Evolutionary conservation across 2,329 filamentous ascomycete genomes (phyloP).

Genomic region (Aureobasidium lini): DNA sequence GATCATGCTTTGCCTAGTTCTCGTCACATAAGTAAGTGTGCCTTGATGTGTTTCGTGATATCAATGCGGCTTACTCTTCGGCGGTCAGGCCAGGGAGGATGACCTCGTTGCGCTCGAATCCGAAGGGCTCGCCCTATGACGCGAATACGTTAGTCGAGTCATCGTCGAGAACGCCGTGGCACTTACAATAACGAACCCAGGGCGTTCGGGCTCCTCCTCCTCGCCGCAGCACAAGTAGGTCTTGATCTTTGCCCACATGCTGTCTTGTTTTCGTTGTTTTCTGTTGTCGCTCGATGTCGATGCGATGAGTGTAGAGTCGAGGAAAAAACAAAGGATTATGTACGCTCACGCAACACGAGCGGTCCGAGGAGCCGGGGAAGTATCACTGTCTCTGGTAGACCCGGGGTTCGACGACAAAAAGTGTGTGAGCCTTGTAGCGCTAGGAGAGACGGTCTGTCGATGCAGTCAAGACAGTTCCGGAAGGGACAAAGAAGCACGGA

Average conservation of each 20-base stretch:
- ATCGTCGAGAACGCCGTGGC: not conserved
- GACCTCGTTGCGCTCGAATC: not conserved
- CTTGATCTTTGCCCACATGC: not conserved
- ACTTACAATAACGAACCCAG: not conserved
- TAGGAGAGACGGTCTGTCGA: not conserved
- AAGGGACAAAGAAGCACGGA: constrained; percentile 3
- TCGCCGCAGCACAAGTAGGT: not conserved
- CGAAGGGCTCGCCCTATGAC: not conserved
- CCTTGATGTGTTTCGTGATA: too few species aligned
- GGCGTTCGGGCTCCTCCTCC: not conserved
- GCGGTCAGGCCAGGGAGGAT: not conserved
- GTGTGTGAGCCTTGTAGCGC: not conserved
- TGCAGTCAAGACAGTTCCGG: not conserved
- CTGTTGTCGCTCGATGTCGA: not conserved
- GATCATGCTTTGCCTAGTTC: not conserved
- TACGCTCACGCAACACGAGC: not conserved
- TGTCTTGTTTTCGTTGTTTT: not conserved
- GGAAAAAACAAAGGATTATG: not conserved
- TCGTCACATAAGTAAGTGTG: not conserved
- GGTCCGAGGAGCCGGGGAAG: not conserved
- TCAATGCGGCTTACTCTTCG: not conserved
- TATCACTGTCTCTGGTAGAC: not conserved
- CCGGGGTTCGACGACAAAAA: not conserved
- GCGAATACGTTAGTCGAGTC: not conserved
- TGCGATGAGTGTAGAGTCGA: not conserved